phyloP scores from a whole-genome alignment of 208 protist species.

The Herpetomonas tarakana region DNA sequence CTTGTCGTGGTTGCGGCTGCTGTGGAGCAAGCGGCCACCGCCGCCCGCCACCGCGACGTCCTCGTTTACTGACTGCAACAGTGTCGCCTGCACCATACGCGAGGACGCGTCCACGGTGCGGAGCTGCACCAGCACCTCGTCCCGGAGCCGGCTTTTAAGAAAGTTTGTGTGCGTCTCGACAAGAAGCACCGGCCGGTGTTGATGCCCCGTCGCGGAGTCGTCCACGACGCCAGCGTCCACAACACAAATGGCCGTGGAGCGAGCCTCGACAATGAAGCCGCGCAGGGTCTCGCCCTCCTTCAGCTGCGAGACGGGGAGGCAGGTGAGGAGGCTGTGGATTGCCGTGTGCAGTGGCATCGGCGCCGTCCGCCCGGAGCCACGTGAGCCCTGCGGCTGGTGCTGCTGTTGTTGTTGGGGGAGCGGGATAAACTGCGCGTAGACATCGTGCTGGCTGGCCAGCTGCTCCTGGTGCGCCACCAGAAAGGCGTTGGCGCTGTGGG shows the following conservation, averaged over 20 bases:
- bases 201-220: constrained; percentile 12
- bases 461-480: constrained; percentile 36
- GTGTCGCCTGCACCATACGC: constrained; percentile 18
- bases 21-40: background rate
- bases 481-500: constrained; percentile 50
- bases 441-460: constrained; percentile 29
- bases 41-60: background rate
- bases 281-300: constrained; percentile 39
- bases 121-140: constrained; percentile 62
- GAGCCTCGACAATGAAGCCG: constrained; percentile 55
- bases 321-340: constrained; percentile 26
- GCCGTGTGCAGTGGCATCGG: constrained; percentile 14
- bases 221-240: constrained; percentile 59
- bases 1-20: background rate
- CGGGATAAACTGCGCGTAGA: constrained; percentile 22
- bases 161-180: constrained; percentile 74
- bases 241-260: constrained; percentile 38
- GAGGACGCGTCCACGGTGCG: constrained; percentile 19
- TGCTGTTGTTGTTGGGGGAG: constrained; percentile 29
- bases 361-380: constrained; percentile 14
- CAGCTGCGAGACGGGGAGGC: constrained; percentile 16
- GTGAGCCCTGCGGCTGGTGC: constrained; percentile 12
- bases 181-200: constrained; percentile 23
- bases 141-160: constrained; percentile 45
- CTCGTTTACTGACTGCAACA: constrained; percentile 2